Base-by-base conservation (phyloP, 1,284 basidiomycete genomes). In the Trametes hirsuta region DNA sequence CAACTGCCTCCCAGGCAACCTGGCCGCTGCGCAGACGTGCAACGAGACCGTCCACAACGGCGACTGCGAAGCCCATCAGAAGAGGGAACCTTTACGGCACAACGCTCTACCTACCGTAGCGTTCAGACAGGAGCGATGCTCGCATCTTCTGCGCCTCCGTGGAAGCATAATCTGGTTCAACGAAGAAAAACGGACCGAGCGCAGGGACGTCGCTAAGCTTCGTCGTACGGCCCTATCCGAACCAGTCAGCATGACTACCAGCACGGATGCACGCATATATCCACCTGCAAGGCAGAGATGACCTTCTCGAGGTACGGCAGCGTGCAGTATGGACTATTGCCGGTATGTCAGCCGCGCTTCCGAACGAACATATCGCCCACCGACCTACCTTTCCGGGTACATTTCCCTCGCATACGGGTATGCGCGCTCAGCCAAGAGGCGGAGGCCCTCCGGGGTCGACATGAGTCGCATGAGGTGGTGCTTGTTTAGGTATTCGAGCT, bases 401-500 rank as follows among this genome's bases (percentile, higher is more conserved):
- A 74, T 70, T 15, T 78, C 78, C 63, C 81, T 84, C 24, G 90
- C 71, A 50, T 75, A 69, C 14, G 74, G 72, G 35, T 81, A 81
- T 15, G 82, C 78, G 46, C 81, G 75, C 42, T 77, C 74, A 9
- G 86, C 87, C 0, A 88, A 76, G 1, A 68, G 61, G 15, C 75
- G 67, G 6, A 85, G 74, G 0, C 82, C 84, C 25, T 77, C 72
- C 2, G 77, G 72, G 2, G 71, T 76, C n/a, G 79, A 72, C 71
- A 78, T 81, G 37, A 68, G 73, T 2, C 74, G 76, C 74, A 83
- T 80, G 11, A 95, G 74, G 71, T 94, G 90, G 34, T 87, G 84
- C 66, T 91, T 90, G 73, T 94, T 95, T 54, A 95, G 76, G 68
- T 86, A 89, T 62, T 85, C 84, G 9, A 95, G 79, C 67, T 94